Conservation (phyloP, 176 grass and related monocot species). For the Elaeis guineensis region DNA sequence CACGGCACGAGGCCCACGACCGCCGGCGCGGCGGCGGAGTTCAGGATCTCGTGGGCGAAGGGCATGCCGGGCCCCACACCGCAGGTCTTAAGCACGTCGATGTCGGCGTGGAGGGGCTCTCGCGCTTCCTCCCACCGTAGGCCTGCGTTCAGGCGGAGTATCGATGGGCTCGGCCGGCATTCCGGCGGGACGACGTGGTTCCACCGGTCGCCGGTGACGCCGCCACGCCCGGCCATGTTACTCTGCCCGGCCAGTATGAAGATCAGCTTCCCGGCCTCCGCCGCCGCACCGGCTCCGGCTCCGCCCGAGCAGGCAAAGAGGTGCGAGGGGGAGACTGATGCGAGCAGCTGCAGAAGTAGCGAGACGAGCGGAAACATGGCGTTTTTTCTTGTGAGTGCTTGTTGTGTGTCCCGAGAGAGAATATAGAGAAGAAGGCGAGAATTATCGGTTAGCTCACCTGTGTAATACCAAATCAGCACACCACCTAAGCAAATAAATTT, state of each 20-base stretch:
- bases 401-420: too few species aligned
- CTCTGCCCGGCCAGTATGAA: constrained; percentile 87
- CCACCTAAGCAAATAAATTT: too few species aligned
- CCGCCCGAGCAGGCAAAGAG: not conserved
- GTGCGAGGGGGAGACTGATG: not conserved
- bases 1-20: constrained; percentile 63
- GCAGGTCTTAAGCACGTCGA: constrained; percentile 73
- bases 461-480: too few species aligned
- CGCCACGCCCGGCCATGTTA: constrained; percentile 95
- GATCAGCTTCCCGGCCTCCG: constrained; percentile 26
- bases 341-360: not conserved
- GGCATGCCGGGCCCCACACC: constrained; percentile 81
- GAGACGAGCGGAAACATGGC: not conserved
- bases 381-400: too few species aligned
- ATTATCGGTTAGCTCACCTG: too few species aligned
- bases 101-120: constrained; percentile 81
- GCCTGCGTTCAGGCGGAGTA: constrained; percentile 49
- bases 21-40: not conserved
- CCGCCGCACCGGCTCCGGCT: not conserved
- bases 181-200: constrained; percentile 18
- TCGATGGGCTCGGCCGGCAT: constrained; percentile 39
- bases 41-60: constrained; percentile 50
- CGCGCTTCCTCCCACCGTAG: constrained; percentile 46
- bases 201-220: not conserved
- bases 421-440: too few species aligned